Evolutionary conservation across 2,329 filamentous ascomycete genomes (phyloP).

Genomic region (Microcyclosporella mali): DNA sequence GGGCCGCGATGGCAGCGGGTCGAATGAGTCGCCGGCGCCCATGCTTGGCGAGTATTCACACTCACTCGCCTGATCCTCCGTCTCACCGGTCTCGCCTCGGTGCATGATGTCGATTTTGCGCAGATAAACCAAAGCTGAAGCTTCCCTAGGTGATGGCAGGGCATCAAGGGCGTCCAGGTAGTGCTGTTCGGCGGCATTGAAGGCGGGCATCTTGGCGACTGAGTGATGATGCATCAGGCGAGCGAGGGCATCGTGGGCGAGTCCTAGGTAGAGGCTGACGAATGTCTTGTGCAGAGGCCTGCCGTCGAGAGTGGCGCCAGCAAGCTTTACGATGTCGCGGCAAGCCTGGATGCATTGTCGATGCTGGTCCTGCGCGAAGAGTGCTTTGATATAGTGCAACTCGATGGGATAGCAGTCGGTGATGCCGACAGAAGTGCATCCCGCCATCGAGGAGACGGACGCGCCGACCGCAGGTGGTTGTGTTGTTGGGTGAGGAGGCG

Average conservation of each 20-base stretch:
- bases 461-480: not conserved
- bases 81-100: too few relatives aligned
- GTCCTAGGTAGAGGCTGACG: constrained; percentile 43
- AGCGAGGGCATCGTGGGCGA: constrained; percentile 44
- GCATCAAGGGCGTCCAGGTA: constrained; percentile 30
- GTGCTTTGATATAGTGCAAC: constrained; percentile 27
- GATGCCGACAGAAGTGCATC: not conserved
- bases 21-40: not conserved
- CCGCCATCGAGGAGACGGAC: not conserved
- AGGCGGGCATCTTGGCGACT: constrained; percentile 37
- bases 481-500: not conserved
- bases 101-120: not conserved
- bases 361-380: constrained; percentile 26
- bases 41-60: constrained; percentile 1
- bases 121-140: constrained; percentile 3
- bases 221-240: constrained; percentile 43
- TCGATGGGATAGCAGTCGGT: constrained; percentile 18
- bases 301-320: constrained; percentile 3
- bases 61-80: not conserved
- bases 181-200: constrained; percentile 36
- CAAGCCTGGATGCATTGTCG: constrained; percentile 30
- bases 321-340: constrained; percentile 19
- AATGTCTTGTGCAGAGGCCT: constrained; percentile 28
- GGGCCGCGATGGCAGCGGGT: not conserved
- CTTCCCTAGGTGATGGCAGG: constrained; percentile 19